Evolutionary conservation across 257 asterid species (phyloP), one percentile per base, ranked within the genome.

Genomic region (Solanum ossicruentum): DNA sequence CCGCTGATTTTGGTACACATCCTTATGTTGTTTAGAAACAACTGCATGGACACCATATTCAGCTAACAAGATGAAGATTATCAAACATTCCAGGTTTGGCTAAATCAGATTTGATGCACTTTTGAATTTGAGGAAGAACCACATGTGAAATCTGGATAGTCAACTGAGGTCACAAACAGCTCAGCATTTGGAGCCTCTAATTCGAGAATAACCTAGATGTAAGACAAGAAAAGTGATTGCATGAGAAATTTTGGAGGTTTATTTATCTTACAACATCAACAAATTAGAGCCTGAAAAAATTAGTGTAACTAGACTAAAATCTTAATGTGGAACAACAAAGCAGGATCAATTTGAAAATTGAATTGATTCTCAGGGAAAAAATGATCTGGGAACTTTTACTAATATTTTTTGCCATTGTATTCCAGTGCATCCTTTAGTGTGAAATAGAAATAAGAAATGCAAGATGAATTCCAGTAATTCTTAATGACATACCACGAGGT

Each of bases 141-240:
- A 72, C 99, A 96, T 9, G 94, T 91, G 90, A 93, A 95, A 88
- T 95, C 98, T 8, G 95, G 92, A 41, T 86, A 89, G 71, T 90
- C 89, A 12, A 92, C 93, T 10, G 90, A 96, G 87, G 86, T 89
- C 87, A 93, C 91, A 11, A 52, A 83, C 83, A 91, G 93, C 69
- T 91, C 89, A 17, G 93, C 82, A 28, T 87, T 91, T 9, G 98
- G 91, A 1, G 90, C 85, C 75, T 95, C 98, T 47, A 96, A 89
- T 89, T 96, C 99, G 77, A 96, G 87, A 52, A 95, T 80, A n/a
- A 92, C 93, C 99, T 96, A 91, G 21, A 84, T 87, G 65, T 28
- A 55, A 63, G 55, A 83, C 82, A 45, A 80, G 15, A 17, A 82
- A 81, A 60, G 72, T 43, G 36, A 78, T 61, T 43, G 47, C 10